Base-by-base conservation (phyloP, 2,329 filamentous ascomycete genomes). In the Exophiala calicioides region DNA sequence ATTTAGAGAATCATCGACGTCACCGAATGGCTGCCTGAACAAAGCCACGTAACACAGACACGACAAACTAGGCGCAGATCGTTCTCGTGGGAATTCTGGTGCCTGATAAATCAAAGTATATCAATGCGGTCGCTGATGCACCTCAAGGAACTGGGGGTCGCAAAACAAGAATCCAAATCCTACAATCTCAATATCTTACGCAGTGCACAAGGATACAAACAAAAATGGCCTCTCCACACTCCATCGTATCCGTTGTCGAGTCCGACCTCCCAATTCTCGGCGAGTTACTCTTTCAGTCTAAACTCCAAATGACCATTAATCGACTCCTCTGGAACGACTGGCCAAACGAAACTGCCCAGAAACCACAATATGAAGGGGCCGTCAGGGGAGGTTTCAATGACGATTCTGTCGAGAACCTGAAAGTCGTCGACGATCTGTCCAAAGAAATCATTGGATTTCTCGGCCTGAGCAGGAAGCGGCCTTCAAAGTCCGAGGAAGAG, bases 281-380 rank as follows among this genome's bases (percentile, higher is more conserved):
- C 24, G 26, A 29, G n/a, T 27, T 40, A 5, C n/a, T 40, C 5
- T 27, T 30, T 27, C 29, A 23, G 15, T 31, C 15, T 16, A 40
- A 40, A 23, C 23, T 40, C 8, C 24, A 23, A 4, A 23, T 40
- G 9, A 23, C 37, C 15, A 31, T 40, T 18, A 40, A 40, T 12
- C 37, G 37, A 4, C 37, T 40, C 24, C 18, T 40, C 9, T 30
- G 29, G 24, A 31, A 30, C 10, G 24, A 40, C 8, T 40, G 37
- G 37, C 37, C 24, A 12, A 40, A 40, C 12, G 26, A 40, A 6
- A 27, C 26, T 5, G 37, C 37, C 8, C 37, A 40, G 16, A 40
- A 29, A 21, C 37, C 37, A 12, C 37, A 30, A 9, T 40, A 40
- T 9, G 26, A 15, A 21, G 20, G 15, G 13, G 37, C 37, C 6